Conservation (phyloP, 768 basidiomycete species). For the Phlegmacium glaucopus region DNA sequence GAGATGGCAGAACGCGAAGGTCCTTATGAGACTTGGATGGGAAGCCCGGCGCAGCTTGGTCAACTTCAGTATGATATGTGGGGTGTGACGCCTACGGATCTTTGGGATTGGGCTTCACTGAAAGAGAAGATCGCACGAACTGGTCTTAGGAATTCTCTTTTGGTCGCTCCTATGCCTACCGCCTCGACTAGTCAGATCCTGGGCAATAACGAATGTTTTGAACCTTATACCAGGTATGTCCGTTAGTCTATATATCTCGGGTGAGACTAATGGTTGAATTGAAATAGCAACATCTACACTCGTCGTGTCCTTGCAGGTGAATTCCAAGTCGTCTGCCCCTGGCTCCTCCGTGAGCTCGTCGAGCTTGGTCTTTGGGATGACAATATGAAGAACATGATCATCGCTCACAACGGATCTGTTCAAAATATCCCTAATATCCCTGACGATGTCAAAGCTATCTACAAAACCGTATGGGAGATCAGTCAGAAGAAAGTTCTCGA, state of each 20-base stretch:
- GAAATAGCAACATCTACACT: conserved; percentile 89
- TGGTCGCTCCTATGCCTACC: conserved; percentile 98
- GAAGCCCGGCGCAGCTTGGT: conserved; percentile 87
- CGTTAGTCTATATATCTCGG: neutral
- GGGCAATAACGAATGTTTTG: conserved; percentile 98
- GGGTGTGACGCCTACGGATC: conserved; percentile 82
- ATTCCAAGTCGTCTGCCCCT: conserved; percentile 99
- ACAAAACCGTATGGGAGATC: conserved; percentile 99
- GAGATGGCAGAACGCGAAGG: conserved; percentile 82
- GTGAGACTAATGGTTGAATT: conserved; percentile 10
- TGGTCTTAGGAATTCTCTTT: conserved; percentile 87
- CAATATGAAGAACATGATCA: conserved; percentile 99
- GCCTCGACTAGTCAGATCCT: conserved; percentile 98
- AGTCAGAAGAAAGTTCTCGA: conserved; percentile 98
- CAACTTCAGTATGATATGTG: conserved; percentile 94
- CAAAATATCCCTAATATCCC: conserved; percentile 90
- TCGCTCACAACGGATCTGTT: conserved; percentile 88
- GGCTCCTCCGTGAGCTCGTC: conserved; percentile 97
- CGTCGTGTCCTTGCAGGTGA: conserved; percentile 99
- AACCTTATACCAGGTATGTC: conserved; percentile 89
- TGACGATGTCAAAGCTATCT: conserved; percentile 91
- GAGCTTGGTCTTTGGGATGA: conserved; percentile 96
- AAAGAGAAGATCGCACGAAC: conserved; percentile 81
- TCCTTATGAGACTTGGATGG: conserved; percentile 85
- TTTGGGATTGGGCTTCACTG: conserved; percentile 93